Base-by-base conservation (phyloP, 345 rosid genomes). In the Acer saccharum region DNA sequence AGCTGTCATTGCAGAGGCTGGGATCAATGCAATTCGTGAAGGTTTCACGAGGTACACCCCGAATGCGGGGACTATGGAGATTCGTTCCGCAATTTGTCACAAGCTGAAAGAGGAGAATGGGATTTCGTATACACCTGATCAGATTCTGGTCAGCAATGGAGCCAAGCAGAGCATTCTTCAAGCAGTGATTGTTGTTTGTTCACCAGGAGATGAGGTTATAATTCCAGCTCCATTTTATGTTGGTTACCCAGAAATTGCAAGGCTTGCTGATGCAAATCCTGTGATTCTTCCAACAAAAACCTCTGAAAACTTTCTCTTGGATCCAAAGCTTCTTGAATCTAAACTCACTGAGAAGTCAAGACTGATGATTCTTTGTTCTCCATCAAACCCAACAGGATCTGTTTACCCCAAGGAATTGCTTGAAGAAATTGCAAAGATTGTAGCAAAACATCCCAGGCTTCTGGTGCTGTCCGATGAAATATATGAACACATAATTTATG, bases 301-400 rank as follows among this genome's bases (percentile, higher is more conserved):
- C 72, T 90, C 94, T n/a, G 87, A 91, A 27, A 83, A 97, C 52
- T 97, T 97, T 83, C 86, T 97, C 25, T 80, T 97, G 92, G 89
- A 97, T 84, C 97, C 99, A 77, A 86, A 89, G 83, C 81, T 82
- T 77, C 93, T 97, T 5, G 92, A 91, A 88, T 87, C 93, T 50
- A 87, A 82, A 54, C 71, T 97, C 69, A 94, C 85, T 21, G 98
- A 85, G 65, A 97, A 90, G 83, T 94, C 99, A 46, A 97, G 99
- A 78, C 79, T 97, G 81, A 71, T 97, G 64, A 87, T 97, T 78
- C 92, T 97, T 57, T 97, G 98, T 76, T 94, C 98, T 77, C 99
- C 98, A 66, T 94, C 98, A 7, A 94, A 97, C 79, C 99, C 99
- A 68, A 96, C 99, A 50, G 98, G 99, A 71, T 92, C 98, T n/a